A percentile compares a stretch with the other conserved stretches of the same genome.
Evolutionary conservation across 495 filamentous ascomycete species (phyloP).

Genomic region (Talaromyces wortmannii): DNA sequence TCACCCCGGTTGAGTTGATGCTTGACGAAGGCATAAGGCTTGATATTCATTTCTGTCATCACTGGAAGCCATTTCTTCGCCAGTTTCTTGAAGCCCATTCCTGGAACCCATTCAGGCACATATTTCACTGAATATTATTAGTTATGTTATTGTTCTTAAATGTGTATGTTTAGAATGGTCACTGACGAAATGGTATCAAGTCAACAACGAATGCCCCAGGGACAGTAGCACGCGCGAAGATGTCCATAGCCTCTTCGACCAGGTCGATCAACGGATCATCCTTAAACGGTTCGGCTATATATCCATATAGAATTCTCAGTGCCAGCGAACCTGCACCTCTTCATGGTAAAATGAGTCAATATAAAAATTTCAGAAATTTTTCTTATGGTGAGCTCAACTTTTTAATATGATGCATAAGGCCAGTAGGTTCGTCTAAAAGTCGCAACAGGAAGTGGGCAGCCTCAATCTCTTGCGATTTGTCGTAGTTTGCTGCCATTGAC

Average conservation of each 20-base stretch:
- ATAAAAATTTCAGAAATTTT: background rate
- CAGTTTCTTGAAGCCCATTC: conserved; percentile 30
- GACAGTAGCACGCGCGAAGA: conserved; percentile 24
- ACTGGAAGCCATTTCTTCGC: conserved; percentile 19
- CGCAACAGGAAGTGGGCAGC: conserved; percentile 29
- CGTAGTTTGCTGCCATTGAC: conserved; percentile 20
- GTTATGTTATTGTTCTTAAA: background rate
- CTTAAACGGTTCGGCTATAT: conserved; percentile 28
- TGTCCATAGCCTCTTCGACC: conserved; percentile 22
- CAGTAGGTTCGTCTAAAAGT: conserved; percentile 22
- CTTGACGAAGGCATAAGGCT: conserved; percentile 39
- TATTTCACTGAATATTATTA: conserved; percentile 17
- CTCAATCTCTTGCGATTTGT: conserved; percentile 28
- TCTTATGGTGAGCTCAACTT: conserved; percentile 15
- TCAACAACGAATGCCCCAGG: conserved; percentile 37
- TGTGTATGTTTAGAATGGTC: background rate
- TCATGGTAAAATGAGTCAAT: background rate
- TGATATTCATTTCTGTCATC: conserved; percentile 13
- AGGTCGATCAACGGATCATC: conserved; percentile 34
- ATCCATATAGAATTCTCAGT: conserved; percentile 40
- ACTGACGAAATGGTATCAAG: conserved; percentile 18
- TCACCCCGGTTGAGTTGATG: conserved; percentile 27
- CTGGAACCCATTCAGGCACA: conserved; percentile 40
- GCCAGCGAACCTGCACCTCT: conserved; percentile 32
- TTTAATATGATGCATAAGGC: conserved; percentile 27